Base-by-base conservation (phyloP, 495 filamentous ascomycete species). In the Immersiella caudata region DNA sequence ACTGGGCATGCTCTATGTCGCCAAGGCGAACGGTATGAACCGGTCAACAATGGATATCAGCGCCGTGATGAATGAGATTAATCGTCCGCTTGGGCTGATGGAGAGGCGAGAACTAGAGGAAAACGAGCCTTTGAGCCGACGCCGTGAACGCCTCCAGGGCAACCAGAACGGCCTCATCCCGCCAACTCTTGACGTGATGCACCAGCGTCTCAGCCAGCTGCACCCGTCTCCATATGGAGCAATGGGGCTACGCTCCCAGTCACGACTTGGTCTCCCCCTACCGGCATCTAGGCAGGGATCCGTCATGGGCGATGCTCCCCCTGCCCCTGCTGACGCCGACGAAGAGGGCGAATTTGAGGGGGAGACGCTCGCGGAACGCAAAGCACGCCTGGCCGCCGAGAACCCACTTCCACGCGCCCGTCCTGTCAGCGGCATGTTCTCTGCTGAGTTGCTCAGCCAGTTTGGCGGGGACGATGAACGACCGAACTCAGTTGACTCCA, bases 21-120 rank as follows among this genome's bases (percentile, higher is more conserved):
- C 85, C 21, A 89, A 88, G 70, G 74, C 84, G n/a, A 78, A 82
- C 12, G 77, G 82, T 12, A 62, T 35, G 9, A 80, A 81, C 36
- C 57, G 64, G 21, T 69, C 69, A 12, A 72, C 68, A 11, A 68
- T 75, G 65, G 83, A 88, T 49, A 76, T 79, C 18, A 85, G 86
- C 46, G 85, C 89, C 29, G 68, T 81, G 58, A 75, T 79, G 67
- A 75, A 70, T 62, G 82, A 82, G 65, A 66, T 80, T 1, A 80
- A 89, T 56, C 85, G 91, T 20, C 93, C 94, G 0, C 73, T 94
- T 22, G 95, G 95, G 16, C 79, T 99, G 21, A 89, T 99, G 82
- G 93, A 94, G 74, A 86, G 86, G 71, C 86, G 90, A 9, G 87
- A 96, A 62, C 78, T 94, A 68, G 95, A 99, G 76, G 95, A 98